These are phyloP conservation scores for Nemania serpens DNA, from an alignment of 2,329 filamentous ascomycete species.

Conservation along the genomic window DNA sequence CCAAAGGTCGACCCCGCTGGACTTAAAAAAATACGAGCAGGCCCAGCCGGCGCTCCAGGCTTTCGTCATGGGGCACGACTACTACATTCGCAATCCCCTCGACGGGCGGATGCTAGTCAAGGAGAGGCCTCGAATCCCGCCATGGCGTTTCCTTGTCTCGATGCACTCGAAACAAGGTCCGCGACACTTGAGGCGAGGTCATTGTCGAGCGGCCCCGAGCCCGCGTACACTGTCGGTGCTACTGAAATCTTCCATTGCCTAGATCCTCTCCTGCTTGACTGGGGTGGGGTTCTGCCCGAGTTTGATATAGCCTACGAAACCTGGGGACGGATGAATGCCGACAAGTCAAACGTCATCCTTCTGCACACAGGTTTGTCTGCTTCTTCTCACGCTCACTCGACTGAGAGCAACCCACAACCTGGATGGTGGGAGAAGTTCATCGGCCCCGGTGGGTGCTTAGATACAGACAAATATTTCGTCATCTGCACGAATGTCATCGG, in stretches of 20 bases:
- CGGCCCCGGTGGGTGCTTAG: conserved; percentile 79
- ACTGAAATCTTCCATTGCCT: conserved; percentile 76
- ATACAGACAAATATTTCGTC: conserved; percentile 89
- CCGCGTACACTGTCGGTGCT: conserved; percentile 89
- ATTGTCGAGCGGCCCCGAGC: conserved; percentile 80
- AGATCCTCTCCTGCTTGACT: conserved; percentile 82
- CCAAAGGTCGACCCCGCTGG: conserved; percentile 11
- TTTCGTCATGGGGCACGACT: conserved; percentile 25
- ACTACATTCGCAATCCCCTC: conserved; percentile 36
- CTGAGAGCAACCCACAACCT: conserved; percentile 79
- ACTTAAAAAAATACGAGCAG: conserved; percentile 16
- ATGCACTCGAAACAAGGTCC: conserved; percentile 79
- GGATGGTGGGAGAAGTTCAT: conserved; percentile 99
- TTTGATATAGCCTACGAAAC: conserved; percentile 93
- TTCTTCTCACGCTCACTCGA: conserved; percentile 96
- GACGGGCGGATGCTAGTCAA: conserved; percentile 29
- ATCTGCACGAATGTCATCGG: conserved; percentile 97
- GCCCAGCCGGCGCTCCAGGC: background rate
- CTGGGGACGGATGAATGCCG: conserved; percentile 81
- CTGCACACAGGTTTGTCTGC: conserved; percentile 93
- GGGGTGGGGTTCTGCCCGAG: conserved; percentile 88
- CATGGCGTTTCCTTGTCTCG: conserved; percentile 88
- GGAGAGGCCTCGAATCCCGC: conserved; percentile 73
- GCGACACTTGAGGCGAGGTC: conserved; percentile 72
- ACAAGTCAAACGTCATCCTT: conserved; percentile 86